Conservation (phyloP, 768 basidiomycete species). For the Leccinum uliginosum region DNA sequence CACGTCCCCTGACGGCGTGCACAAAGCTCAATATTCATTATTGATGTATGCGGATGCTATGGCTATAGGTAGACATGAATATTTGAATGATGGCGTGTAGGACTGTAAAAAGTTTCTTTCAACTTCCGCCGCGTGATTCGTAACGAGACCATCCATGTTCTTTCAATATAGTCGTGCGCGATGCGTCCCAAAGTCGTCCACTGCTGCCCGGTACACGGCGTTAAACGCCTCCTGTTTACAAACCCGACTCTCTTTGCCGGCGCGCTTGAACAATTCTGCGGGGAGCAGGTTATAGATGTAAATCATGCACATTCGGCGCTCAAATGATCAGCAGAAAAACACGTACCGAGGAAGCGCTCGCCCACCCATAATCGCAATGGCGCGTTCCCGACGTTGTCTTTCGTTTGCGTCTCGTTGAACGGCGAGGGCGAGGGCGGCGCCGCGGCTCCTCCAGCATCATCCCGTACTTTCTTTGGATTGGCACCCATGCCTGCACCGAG, state of each 20-base stretch:
- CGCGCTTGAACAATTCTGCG: slow-evolving; percentile 55
- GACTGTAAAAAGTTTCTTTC: background rate
- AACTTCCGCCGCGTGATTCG: background rate
- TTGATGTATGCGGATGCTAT: background rate
- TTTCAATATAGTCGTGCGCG: slow-evolving; percentile 18
- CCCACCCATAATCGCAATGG: slow-evolving; percentile 70
- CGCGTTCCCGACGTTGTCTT: slow-evolving; percentile 52
- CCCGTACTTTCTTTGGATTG: slow-evolving; percentile 19
- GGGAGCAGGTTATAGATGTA: background rate
- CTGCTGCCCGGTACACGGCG: slow-evolving; percentile 22
- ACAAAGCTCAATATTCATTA: background rate
- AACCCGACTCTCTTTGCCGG: slow-evolving; percentile 46
- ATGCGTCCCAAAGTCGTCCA: slow-evolving; percentile 16
- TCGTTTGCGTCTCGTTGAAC: slow-evolving; percentile 7
- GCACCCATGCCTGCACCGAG: slow-evolving; percentile 67
- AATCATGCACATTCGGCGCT: background rate
- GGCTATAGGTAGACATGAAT: slow-evolving; percentile 7
- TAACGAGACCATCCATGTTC: background rate
- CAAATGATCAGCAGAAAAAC: background rate
- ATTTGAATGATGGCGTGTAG: background rate
- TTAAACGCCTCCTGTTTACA: slow-evolving; percentile 47
- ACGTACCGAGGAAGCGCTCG: slow-evolving; percentile 58
- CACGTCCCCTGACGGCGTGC: background rate
- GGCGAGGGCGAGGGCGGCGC: background rate
- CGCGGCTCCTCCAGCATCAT: background rate